These are phyloP conservation scores for Hyaloperonospora arabidopsidis DNA, from an alignment of 352 stramenopile species.

Conservation along the genomic window DNA sequence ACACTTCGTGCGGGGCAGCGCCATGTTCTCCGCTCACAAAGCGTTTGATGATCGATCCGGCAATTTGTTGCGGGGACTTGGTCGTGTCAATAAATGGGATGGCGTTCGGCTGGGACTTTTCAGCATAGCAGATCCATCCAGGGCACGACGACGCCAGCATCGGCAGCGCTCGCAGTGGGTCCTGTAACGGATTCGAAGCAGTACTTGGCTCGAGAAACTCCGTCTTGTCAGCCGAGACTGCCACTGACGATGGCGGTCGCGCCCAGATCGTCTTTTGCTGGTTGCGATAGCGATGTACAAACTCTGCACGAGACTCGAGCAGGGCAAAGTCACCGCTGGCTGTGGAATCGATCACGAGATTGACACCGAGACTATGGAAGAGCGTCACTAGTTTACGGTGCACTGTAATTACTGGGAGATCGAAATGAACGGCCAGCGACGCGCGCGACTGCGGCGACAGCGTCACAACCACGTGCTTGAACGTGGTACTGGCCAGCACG, in stretches of 20 bases:
- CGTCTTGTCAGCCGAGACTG: constrained; percentile 54
- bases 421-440: constrained; percentile 80
- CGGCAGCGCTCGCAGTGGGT: constrained; percentile 70
- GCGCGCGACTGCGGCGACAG: constrained; percentile 84
- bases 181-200: constrained; percentile 43
- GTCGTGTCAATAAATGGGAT: constrained; percentile 93
- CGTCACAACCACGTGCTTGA: constrained; percentile 73
- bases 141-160: constrained; percentile 95
- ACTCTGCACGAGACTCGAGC: constrained; percentile 88
- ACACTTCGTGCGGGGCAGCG: constrained; percentile 60
- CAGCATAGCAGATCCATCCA: constrained; percentile 95
- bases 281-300: constrained; percentile 77
- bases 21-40: constrained; percentile 60
- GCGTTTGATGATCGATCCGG: constrained; percentile 74
- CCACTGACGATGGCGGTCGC: constrained; percentile 59
- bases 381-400: constrained; percentile 72
- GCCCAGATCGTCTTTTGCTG: constrained; percentile 65
- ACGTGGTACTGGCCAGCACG: constrained; percentile 37
- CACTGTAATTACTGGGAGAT: constrained; percentile 49
- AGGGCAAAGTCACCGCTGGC: constrained; percentile 88
- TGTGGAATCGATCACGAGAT: constrained; percentile 90
- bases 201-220: constrained; percentile 62
- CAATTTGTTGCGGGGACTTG: constrained; percentile 94
- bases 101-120: constrained; percentile 92
- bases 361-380: constrained; percentile 76